Evolutionary conservation across 768 basidiomycete genomes (phyloP), one percentile per base, ranked within the genome.

Genomic region (Amanita jacksonii): DNA sequence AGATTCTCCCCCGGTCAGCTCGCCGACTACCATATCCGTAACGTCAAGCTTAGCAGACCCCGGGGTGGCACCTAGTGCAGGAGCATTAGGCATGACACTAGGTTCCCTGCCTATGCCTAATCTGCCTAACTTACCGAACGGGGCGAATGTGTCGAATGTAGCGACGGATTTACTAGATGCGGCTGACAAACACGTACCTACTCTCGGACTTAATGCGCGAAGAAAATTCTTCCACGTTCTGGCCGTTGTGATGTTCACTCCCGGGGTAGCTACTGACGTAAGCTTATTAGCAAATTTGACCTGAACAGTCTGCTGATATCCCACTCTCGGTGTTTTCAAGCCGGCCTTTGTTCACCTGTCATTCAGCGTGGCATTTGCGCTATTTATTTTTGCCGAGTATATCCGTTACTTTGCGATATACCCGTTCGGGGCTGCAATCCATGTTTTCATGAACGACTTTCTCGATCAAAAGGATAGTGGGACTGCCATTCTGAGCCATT

Each of bases 401-500:
- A 77, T 97, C 51, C 88, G 96, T 47, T 99, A 97, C 63, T 99
- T 98, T 63, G 96, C 96, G 28, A 76, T 99, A 38, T 97, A 96
- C 65, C 96, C 96, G 3, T 87, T 97, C 54, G 91, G 92, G 10
- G 93, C 87, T 8, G 69, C 79, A 8, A 79, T 99, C 15, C 96
- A 99, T 63, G 66, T 97, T 44, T 99, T 99, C 63, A 81, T 99
- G 79, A 87, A 85, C 65, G 96, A 99, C 60, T 99, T 99, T 57
- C 68, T 98, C 59, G 96, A 99, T 64, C 74, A 83, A 54, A 88
- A 89, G 64, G 96, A 99, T 62, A 75, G 81, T 39, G 96, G 96
- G 3, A 94, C 93, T 8, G 96, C 92, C 20, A 93, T 99, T 53
- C 62, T 99, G 52, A 93, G 91, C 55, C 96, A 99, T 64, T 99